phyloP scores from a whole-genome alignment of 176 grass and related monocot genomes.

The Carex littledalei region DNA sequence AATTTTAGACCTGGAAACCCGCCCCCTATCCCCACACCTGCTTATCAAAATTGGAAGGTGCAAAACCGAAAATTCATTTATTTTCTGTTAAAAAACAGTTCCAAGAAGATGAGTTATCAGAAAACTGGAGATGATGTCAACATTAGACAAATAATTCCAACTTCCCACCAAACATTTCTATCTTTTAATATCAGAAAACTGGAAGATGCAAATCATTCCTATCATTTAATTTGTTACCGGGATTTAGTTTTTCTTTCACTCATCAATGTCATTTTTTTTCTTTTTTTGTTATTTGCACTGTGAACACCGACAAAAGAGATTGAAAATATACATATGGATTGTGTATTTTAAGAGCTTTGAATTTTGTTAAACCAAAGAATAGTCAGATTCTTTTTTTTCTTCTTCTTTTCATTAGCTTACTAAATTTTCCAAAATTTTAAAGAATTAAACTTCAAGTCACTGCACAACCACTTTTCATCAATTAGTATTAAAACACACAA shows the following conservation, averaged over 20 bases:
- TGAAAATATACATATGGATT: not conserved
- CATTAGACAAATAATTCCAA: not conserved
- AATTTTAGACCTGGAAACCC: slow-evolving; percentile 80
- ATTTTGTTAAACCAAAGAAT: not conserved
- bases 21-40: slow-evolving; percentile 76
- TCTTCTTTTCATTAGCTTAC: not conserved
- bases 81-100: not conserved
- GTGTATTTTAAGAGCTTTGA: not conserved
- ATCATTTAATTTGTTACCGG: not conserved
- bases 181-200: not conserved
- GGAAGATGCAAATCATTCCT: not conserved
- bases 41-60: slow-evolving; percentile 24
- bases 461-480: not conserved
- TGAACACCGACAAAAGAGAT: not conserved
- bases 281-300: not conserved
- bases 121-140: not conserved
- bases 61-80: not conserved
- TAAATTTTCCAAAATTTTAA: not conserved
- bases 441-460: not conserved
- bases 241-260: not conserved
- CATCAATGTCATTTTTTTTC: not conserved
- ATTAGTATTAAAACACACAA: not conserved
- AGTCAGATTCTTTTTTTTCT: not conserved
- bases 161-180: not conserved
- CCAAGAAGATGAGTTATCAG: not conserved